Evolutionary conservation across 306 rosid species (phyloP).

Genomic region (Sophora flavescens): DNA sequence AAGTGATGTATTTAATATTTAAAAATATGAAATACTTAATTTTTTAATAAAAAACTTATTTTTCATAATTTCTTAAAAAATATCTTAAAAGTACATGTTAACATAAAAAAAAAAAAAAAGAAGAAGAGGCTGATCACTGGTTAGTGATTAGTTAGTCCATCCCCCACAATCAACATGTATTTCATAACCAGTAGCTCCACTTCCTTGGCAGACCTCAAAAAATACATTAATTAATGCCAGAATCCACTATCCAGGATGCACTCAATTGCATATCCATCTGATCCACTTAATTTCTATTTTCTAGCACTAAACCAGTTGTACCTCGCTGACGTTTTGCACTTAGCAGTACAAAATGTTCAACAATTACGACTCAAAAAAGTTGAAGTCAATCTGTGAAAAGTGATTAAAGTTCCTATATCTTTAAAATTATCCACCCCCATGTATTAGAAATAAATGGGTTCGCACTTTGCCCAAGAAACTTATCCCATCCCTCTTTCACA

Average conservation of each 20-base stretch:
- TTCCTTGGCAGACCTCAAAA: slow-evolving; percentile 12
- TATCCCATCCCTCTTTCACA: slow-evolving; percentile 69
- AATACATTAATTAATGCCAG: slow-evolving; percentile 4
- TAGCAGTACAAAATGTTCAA: slow-evolving; percentile 37
- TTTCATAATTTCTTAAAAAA: no score
- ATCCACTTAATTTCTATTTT: slow-evolving; percentile 3
- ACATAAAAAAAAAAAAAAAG: no score
- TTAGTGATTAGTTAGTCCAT: slow-evolving; percentile 14
- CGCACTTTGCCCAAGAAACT: slow-evolving; percentile 76
- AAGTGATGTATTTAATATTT: no score
- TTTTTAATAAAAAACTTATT: no score
- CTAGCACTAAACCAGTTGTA: slow-evolving; percentile 27
- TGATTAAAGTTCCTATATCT: slow-evolving; percentile 44
- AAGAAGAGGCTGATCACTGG: background rate
- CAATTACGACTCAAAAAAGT: slow-evolving; percentile 31
- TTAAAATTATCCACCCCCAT: slow-evolving; percentile 46
- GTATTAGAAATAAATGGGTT: slow-evolving; percentile 58
- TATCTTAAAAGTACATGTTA: no score
- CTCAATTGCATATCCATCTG: slow-evolving; percentile 8
- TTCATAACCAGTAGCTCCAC: slow-evolving; percentile 16
- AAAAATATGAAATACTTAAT: no score
- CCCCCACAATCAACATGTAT: slow-evolving; percentile 5
- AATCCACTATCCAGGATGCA: slow-evolving; percentile 1
- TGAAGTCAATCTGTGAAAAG: slow-evolving; percentile 29
- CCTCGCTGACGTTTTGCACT: slow-evolving; percentile 21